Base-by-base conservation (phyloP, 331 rosid species). In the Prunus yedoensis region DNA sequence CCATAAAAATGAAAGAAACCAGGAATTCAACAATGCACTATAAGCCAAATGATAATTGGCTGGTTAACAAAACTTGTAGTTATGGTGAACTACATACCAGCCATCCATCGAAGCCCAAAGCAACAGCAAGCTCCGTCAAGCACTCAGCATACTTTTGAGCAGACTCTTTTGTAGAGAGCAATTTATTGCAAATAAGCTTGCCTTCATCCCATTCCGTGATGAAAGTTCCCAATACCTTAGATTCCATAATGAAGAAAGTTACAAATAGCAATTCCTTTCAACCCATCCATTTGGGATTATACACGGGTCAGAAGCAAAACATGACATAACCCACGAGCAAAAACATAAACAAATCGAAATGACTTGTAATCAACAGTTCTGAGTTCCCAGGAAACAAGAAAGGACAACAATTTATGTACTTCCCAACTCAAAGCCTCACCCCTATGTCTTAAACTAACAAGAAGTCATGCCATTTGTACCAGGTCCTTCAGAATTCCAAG, bases 61-160 rank as follows among this genome's bases (percentile, higher is more conserved):
- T 27, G 49, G 27, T 63, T 41, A 56, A 46, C 30, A 54, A 49
- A 47, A 58, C 70, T 82, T 14, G 46, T 45, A 80, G 66, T 18
- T 51, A 74, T n/a, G 43, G 43, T 10, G 21, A 77, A 46, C 56
- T 67, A 71, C 17, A 83, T 88, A 94, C 99, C 87, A 94, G 97
- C 99, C 99, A 94, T 18, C 97, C 99, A 74, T 94, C 99, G 18
- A 94, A 94, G 77, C 97, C 91, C 83, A 94, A 85, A 50, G 78
- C 82, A 56, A 78, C 78, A 78, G 97, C 96, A 68, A 94, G 96
- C 88, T 94, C 97, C 2, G 84, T 67, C 80, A 94, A 75, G 68
- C 84, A 83, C 78, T 90, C 91, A 21, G 97, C 99, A 79, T 88
- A 92, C 94, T 88, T 82, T 75, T 86, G 88, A 56, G 97, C 88